Conservation (phyloP, 306 rosid species). For the Citrullus colocynthis region DNA sequence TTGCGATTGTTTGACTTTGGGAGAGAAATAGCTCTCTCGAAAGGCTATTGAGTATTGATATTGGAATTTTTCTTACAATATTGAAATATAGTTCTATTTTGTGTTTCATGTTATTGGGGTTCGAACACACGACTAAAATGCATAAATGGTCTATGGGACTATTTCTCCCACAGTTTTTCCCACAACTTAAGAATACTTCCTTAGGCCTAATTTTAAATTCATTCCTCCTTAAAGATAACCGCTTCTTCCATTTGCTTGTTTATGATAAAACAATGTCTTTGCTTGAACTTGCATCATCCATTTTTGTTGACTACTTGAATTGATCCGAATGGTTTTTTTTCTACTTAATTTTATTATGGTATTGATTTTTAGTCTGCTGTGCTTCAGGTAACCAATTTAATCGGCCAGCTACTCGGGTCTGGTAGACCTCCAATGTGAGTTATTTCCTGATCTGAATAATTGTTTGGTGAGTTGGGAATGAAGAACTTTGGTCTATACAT, state of each 20-base stretch:
- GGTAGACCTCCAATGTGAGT: conserved; percentile 13
- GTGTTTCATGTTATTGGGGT: neutral
- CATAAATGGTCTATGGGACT: neutral
- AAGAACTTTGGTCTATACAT: neutral
- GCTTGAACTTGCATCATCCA: neutral
- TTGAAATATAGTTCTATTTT: neutral
- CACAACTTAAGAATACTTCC: neutral
- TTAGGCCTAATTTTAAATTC: neutral
- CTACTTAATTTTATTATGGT: neutral
- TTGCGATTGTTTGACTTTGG: neutral
- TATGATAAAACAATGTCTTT: neutral
- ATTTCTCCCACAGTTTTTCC: no score
- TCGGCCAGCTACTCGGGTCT: conserved; percentile 14
- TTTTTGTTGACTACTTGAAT: neutral
- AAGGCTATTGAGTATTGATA: no score
- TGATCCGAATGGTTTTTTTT: no score
- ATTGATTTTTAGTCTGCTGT: neutral
- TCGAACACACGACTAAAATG: neutral
- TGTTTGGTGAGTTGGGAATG: neutral
- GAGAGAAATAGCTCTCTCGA: neutral
- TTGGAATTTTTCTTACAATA: neutral
- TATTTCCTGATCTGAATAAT: neutral
- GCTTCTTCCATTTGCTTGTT: neutral
- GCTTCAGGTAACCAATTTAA: conserved; percentile 12
- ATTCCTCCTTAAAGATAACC: neutral